phyloP scores from a whole-genome alignment of 2,329 filamentous ascomycete species.

The Orbilia brochopaga region DNA sequence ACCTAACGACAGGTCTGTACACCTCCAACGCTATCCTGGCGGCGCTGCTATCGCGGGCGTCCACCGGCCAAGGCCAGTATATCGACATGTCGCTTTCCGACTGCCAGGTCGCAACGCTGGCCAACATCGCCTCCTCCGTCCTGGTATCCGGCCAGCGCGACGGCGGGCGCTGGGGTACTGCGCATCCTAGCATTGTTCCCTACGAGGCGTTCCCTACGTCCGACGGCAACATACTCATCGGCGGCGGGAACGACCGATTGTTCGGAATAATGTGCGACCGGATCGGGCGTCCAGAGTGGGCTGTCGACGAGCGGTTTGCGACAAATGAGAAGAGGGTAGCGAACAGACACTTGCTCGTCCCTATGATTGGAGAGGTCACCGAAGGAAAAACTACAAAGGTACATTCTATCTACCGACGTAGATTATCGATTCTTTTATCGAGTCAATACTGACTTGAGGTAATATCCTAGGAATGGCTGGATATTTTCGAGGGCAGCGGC shows the following conservation, averaged over 20 bases:
- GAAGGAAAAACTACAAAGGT: conserved; percentile 73
- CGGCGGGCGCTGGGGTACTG: conserved; percentile 90
- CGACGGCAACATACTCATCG: conserved; percentile 73
- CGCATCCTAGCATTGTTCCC: conserved; percentile 91
- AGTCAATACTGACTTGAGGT: neutral
- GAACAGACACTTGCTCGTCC: conserved; percentile 78
- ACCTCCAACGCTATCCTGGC: conserved; percentile 96
- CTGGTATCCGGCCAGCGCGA: conserved; percentile 88
- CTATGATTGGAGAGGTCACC: conserved; percentile 77
- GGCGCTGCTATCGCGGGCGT: conserved; percentile 76
- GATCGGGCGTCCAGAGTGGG: conserved; percentile 67
- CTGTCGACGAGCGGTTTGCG: conserved; percentile 65
- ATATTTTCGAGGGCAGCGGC: conserved; percentile 83
- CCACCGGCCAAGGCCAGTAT: conserved; percentile 82
- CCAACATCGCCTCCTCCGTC: conserved; percentile 93
- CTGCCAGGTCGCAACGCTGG: conserved; percentile 89
- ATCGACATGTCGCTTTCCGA: conserved; percentile 91
- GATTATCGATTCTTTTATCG: neutral
- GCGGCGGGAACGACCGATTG: conserved; percentile 74
- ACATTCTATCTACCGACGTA: neutral
- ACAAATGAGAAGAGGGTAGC: conserved; percentile 70
- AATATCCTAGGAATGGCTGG: conserved; percentile 74
- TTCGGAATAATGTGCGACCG: conserved; percentile 70
- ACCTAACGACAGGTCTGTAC: conserved; percentile 92
- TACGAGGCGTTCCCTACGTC: conserved; percentile 82